A percentile compares a stretch with the other conserved stretches of the same genome.
phyloP scores from a whole-genome alignment of 176 grass and related monocot genomes.

The Alloteropsis semialata region DNA sequence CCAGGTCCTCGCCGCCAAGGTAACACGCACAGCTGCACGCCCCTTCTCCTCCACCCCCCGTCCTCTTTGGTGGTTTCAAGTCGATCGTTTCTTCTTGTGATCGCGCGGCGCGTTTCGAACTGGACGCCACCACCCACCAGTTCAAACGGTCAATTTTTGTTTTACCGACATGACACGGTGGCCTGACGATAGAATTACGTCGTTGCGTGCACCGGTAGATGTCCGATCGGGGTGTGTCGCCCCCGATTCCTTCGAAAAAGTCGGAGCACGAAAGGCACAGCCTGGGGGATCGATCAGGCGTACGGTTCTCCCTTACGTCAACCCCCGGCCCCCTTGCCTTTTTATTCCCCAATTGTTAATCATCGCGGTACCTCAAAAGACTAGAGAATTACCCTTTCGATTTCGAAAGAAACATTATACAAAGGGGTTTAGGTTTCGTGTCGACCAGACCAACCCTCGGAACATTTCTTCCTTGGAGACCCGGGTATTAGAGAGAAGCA shows the following conservation, averaged over 20 bases:
- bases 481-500: no score
- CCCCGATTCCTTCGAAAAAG: not conserved
- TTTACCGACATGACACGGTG: not conserved
- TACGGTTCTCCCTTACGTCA: not conserved
- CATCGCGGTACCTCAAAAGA: not conserved
- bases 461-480: not conserved
- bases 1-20: conserved; percentile 78
- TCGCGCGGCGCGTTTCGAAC: not conserved
- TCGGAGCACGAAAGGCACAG: not conserved
- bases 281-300: not conserved
- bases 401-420: not conserved
- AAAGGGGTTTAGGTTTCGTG: not conserved
- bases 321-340: not conserved
- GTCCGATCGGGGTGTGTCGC: not conserved
- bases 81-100: not conserved
- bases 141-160: not conserved
- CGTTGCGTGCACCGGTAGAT: not conserved
- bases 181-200: not conserved
- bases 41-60: no score
- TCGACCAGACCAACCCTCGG: not conserved
- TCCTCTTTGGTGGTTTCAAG: not conserved
- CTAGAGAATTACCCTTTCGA: not conserved
- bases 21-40: not conserved
- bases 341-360: not conserved
- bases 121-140: no score